Percentiles rank a stretch among this genome's conserved stretches.
Evolutionary conservation across 768 basidiomycete genomes (phyloP).

Genomic region (Leccinum fibrillosum): DNA sequence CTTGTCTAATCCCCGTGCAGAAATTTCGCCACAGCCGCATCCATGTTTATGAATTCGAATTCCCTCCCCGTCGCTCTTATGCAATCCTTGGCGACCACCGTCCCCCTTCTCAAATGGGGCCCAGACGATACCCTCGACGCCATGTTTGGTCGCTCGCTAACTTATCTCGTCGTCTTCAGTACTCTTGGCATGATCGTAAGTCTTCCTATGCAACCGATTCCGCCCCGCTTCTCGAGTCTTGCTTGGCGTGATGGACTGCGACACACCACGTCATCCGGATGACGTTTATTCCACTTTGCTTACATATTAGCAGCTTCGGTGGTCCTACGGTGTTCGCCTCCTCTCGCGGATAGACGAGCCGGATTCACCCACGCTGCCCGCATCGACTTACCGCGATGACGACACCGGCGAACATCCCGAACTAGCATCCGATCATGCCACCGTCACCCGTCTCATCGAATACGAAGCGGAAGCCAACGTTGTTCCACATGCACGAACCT

Average conservation of each 20-base stretch:
- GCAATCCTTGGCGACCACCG: slow-evolving; percentile 83
- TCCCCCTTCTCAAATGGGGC: slow-evolving; percentile 80
- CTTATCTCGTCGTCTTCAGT: slow-evolving; percentile 88
- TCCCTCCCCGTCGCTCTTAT: slow-evolving; percentile 93
- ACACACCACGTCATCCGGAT: neutral
- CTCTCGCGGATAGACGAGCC: slow-evolving; percentile 49
- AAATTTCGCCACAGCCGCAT: slow-evolving; percentile 74
- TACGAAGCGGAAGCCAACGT: slow-evolving; percentile 5
- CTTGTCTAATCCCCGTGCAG: slow-evolving; percentile 32
- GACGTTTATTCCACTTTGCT: neutral
- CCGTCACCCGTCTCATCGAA: slow-evolving; percentile 7
- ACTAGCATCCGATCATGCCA: neutral
- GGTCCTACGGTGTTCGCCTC: slow-evolving; percentile 89
- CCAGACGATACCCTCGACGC: slow-evolving; percentile 75
- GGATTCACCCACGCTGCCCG: neutral
- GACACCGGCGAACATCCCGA: neutral
- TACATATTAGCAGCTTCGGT: slow-evolving; percentile 60
- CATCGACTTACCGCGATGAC: slow-evolving; percentile 11
- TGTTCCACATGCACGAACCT: neutral
- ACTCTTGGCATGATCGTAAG: slow-evolving; percentile 94
- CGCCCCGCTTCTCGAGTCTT: neutral
- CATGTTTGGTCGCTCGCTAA: slow-evolving; percentile 89
- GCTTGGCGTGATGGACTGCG: neutral
- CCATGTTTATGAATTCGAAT: slow-evolving; percentile 94
- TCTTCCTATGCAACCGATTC: slow-evolving; percentile 9